phyloP scores from a whole-genome alignment of 2,329 filamentous ascomycete species.

The Exophiala mesophila region DNA sequence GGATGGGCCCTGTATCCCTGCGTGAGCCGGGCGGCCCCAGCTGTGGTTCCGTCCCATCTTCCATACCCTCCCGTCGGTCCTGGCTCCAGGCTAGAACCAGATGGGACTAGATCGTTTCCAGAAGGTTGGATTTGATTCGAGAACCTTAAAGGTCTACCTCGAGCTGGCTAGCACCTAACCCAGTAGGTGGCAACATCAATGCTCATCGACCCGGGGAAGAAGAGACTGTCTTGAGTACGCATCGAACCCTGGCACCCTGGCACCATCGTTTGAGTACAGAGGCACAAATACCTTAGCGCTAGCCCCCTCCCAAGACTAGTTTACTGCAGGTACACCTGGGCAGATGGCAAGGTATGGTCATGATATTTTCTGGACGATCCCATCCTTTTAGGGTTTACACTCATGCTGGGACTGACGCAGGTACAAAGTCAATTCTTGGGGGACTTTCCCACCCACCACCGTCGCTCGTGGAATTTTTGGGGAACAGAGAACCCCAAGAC shows the following conservation, averaged over 20 bases:
- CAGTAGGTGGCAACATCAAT: too few relatives aligned
- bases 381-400: conserved; percentile 10
- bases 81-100: conserved; percentile 4
- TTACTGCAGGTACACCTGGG: conserved; percentile 20
- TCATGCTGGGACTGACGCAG: conserved; percentile 24
- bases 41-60: conserved; percentile 13
- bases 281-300: conserved; percentile 15
- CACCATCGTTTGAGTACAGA: too few relatives aligned
- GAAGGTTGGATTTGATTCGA: conserved; percentile 22
- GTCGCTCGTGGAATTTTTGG: too few relatives aligned
- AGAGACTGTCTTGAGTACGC: too few relatives aligned
- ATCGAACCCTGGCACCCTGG: too few relatives aligned
- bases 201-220: too few relatives aligned
- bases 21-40: conserved; percentile 16
- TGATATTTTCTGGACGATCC: background rate
- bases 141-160: too few relatives aligned
- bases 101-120: conserved; percentile 19
- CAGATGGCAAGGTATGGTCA: background rate
- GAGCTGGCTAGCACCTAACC: too few relatives aligned
- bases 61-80: conserved; percentile 6
- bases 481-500: too few relatives aligned
- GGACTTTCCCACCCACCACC: too few relatives aligned
- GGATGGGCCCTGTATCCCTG: conserved; percentile 8
- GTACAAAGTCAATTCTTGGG: conserved; percentile 19
- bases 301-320: conserved; percentile 9